A percentile compares a stretch with the other conserved stretches of the same genome.
Conservation (phyloP, 192 early-diverging fungal genomes). For the Rhizophagus prolifer region DNA sequence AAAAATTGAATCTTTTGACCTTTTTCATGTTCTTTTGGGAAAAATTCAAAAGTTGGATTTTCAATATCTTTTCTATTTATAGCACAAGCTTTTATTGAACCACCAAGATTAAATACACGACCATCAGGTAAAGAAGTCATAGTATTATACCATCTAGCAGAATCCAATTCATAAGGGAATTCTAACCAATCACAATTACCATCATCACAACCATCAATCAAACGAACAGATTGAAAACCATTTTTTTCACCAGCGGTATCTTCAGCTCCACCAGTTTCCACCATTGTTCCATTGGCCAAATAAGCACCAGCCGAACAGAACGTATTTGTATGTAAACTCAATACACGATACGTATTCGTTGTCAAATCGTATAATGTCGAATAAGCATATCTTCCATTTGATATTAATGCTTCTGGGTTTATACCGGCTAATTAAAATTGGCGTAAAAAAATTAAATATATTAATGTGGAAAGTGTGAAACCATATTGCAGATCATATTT, state of each 20-base stretch:
- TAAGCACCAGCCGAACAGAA: conserved; percentile 62
- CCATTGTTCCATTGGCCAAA: conserved; percentile 52
- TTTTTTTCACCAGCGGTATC: conserved; percentile 4
- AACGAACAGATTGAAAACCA: conserved; percentile 47
- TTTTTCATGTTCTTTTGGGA: conserved; percentile 19
- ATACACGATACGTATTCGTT: conserved; percentile 41
- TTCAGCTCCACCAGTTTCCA: conserved; percentile 54
- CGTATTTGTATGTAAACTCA: conserved; percentile 54
- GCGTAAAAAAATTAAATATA: too few relatives aligned
- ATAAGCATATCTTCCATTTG: conserved; percentile 44
- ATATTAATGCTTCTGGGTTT: conserved; percentile 48
- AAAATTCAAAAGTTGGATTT: conserved; percentile 48
- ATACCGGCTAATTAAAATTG: conserved; percentile 36
- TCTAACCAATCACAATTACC: conserved; percentile 47
- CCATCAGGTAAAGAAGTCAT: conserved; percentile 43
- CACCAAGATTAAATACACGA: conserved; percentile 55
- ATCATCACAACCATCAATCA: conserved; percentile 50
- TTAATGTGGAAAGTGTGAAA: too few relatives aligned
- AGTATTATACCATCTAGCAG: conserved; percentile 45
- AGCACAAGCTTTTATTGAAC: conserved; percentile 44
- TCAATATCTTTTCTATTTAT: conserved; percentile 47
- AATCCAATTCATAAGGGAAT: conserved; percentile 32
- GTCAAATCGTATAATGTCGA: conserved; percentile 50
- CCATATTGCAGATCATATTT: background rate
- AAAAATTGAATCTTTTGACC: conserved; percentile 38